phyloP scores from a whole-genome alignment of 129 eudicot species.

The Solidago caesia region DNA sequence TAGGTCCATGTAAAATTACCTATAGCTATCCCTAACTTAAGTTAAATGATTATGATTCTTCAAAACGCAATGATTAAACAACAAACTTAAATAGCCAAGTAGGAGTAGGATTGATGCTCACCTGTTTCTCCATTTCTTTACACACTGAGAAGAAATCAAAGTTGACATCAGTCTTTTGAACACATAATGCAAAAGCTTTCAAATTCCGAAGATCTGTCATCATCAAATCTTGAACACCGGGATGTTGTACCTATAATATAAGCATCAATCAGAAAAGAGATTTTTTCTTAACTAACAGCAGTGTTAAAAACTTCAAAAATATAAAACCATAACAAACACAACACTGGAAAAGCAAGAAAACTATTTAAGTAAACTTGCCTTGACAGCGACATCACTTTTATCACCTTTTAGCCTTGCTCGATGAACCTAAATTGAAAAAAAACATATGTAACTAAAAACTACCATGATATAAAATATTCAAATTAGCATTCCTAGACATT shows the following conservation, averaged over 20 bases:
- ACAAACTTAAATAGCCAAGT: neutral
- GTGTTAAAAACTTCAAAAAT: too few species aligned
- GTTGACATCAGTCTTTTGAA: slow-evolving; percentile 90
- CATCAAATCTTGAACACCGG: slow-evolving; percentile 92
- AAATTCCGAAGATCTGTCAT: slow-evolving; percentile 90
- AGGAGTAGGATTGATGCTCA: slow-evolving; percentile 20
- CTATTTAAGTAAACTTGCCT: slow-evolving; percentile 43
- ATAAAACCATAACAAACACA: too few species aligned
- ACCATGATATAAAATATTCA: slow-evolving; percentile 1
- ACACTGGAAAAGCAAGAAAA: neutral
- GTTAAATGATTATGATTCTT: slow-evolving; percentile 3
- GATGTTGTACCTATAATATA: slow-evolving; percentile 80
- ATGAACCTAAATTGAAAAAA: slow-evolving; percentile 60
- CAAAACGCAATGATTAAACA: neutral
- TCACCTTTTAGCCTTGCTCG: slow-evolving; percentile 83
- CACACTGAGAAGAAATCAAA: slow-evolving; percentile 85
- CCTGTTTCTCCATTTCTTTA: slow-evolving; percentile 99
- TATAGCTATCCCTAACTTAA: neutral
- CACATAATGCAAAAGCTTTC: slow-evolving; percentile 87
- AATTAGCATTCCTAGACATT: neutral
- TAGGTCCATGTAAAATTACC: neutral
- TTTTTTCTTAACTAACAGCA: neutral
- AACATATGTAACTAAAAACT: neutral
- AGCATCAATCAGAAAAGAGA: slow-evolving; percentile 10
- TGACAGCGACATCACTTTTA: slow-evolving; percentile 78